phyloP scores from a whole-genome alignment of 495 filamentous ascomycete species.

The Achaetomiella virescens region DNA sequence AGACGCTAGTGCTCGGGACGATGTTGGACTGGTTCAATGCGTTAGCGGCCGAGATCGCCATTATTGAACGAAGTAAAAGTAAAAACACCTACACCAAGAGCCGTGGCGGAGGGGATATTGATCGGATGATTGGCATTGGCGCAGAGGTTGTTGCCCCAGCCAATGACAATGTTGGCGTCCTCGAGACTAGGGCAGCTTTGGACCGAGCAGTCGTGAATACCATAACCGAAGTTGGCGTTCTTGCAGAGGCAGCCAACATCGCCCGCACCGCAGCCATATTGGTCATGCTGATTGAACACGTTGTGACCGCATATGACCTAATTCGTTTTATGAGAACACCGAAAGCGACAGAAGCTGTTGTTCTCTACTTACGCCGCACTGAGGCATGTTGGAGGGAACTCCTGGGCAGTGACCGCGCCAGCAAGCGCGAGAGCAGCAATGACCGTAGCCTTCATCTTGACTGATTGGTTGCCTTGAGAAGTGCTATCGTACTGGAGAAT shows the following conservation, averaged over 20 bases:
- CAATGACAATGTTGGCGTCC: slow-evolving; percentile 27
- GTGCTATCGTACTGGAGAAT: background rate
- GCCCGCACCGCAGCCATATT: slow-evolving; percentile 51
- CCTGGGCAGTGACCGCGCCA: slow-evolving; percentile 28
- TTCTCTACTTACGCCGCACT: slow-evolving; percentile 38
- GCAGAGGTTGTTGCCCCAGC: slow-evolving; percentile 33
- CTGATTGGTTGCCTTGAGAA: background rate
- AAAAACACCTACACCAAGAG: slow-evolving; percentile 11
- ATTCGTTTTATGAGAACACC: slow-evolving; percentile 9
- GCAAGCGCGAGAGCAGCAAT: slow-evolving; percentile 26
- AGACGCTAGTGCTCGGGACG: background rate
- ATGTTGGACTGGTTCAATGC: background rate
- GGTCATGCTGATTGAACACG: slow-evolving; percentile 58
- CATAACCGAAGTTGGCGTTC: slow-evolving; percentile 60
- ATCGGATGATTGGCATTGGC: slow-evolving; percentile 14
- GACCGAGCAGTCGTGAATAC: slow-evolving; percentile 72
- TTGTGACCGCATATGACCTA: slow-evolving; percentile 66
- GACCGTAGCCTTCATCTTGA: slow-evolving; percentile 37
- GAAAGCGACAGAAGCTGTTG: background rate
- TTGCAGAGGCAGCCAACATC: slow-evolving; percentile 67
- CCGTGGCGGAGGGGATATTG: slow-evolving; percentile 24
- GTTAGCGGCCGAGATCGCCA: background rate
- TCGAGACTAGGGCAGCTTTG: slow-evolving; percentile 50
- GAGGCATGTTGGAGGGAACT: slow-evolving; percentile 26
- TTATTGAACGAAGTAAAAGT: too few species aligned